Percentiles rank a stretch among this genome's conserved stretches.
phyloP scores from a whole-genome alignment of 108 stramenopile species.

The Skeletonema grethae region DNA sequence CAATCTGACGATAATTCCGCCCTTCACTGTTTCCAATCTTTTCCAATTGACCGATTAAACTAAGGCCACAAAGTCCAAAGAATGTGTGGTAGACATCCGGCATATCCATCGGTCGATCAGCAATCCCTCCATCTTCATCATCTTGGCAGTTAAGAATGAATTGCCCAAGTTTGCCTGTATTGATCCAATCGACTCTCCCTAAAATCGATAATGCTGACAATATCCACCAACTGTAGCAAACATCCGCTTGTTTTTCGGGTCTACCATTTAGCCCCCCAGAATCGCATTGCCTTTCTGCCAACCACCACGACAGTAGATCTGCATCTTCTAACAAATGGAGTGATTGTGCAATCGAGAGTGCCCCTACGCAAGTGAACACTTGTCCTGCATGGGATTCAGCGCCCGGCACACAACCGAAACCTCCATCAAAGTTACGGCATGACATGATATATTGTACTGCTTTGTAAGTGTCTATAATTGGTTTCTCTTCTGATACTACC shows the following conservation, averaged over 20 bases:
- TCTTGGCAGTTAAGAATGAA: slow-evolving; percentile 98
- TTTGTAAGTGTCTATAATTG: slow-evolving; percentile 61
- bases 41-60: slow-evolving; percentile 81
- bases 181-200: slow-evolving; percentile 93
- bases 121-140: slow-evolving; percentile 97
- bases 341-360: slow-evolving; percentile 90
- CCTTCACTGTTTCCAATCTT: slow-evolving; percentile 25
- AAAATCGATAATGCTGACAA: slow-evolving; percentile 90
- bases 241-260: slow-evolving; percentile 99
- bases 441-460: slow-evolving; percentile 80
- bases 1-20: slow-evolving; percentile 64
- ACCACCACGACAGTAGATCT: slow-evolving; percentile 97
- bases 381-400: slow-evolving; percentile 98
- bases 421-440: slow-evolving; percentile 97
- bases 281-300: slow-evolving; percentile 99
- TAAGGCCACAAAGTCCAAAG: slow-evolving; percentile 94
- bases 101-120: slow-evolving; percentile 95
- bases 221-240: slow-evolving; percentile 99
- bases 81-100: slow-evolving; percentile 99
- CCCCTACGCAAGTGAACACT: slow-evolving; percentile 96
- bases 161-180: slow-evolving; percentile 65
- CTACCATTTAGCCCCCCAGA: slow-evolving; percentile 96
- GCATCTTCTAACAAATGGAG: slow-evolving; percentile 60
- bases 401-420: slow-evolving; percentile 94
- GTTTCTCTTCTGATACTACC: slow-evolving; percentile 5